These are phyloP conservation scores for Panaeolus cyanescens DNA, from an alignment of 768 basidiomycete species.

Conservation along the genomic window DNA sequence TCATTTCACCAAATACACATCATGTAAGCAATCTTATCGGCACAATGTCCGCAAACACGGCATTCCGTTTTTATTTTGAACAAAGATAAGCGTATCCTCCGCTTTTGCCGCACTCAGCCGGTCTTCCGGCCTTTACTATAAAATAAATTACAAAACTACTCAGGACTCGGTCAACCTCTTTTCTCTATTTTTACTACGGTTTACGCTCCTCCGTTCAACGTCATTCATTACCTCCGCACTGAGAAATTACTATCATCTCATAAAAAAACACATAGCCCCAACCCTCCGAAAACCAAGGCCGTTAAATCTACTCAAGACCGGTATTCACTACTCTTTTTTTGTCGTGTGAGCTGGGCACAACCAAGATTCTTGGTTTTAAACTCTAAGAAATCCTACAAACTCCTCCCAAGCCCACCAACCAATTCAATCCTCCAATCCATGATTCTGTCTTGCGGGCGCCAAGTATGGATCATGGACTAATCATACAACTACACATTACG, in stretches of 20 bases:
- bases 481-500: not conserved
- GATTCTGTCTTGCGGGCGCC: not conserved
- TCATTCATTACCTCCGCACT: no score
- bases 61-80: not conserved
- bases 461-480: not conserved
- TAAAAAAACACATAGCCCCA: no score
- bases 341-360: no score
- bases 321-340: no score
- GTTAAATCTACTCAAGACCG: no score
- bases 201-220: not conserved
- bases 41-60: no score
- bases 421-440: not conserved
- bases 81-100: no score
- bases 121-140: not conserved
- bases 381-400: not conserved
- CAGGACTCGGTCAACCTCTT: not conserved
- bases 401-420: not conserved
- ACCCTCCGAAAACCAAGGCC: no score
- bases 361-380: no score
- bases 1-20: not conserved
- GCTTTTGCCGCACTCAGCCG: not conserved
- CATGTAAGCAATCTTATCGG: slow-evolving; percentile 2
- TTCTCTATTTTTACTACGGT: not conserved
- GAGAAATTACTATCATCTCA: no score
- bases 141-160: not conserved